Percentiles rank a stretch among this genome's conserved stretches.
Evolutionary conservation across 176 grass and related monocot genomes (phyloP).

Genomic region (Microstegium vimineum): DNA sequence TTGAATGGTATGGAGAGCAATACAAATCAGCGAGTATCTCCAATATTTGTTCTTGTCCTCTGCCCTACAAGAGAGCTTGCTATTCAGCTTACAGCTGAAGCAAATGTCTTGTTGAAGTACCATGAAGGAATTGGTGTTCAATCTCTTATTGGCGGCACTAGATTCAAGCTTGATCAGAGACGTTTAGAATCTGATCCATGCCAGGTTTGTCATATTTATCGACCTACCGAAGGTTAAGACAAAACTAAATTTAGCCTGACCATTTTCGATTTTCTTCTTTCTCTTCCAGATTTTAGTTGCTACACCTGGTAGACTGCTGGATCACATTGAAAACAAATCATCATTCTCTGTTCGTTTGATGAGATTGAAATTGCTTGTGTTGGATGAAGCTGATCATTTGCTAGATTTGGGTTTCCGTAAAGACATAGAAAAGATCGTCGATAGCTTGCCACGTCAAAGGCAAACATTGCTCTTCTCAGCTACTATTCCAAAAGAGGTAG

Average conservation of each 20-base stretch:
- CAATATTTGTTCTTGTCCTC: slow-evolving; percentile 73
- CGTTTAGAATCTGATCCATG: slow-evolving; percentile 78
- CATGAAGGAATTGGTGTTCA: slow-evolving; percentile 89
- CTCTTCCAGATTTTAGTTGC: slow-evolving; percentile 80
- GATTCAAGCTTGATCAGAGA: slow-evolving; percentile 91
- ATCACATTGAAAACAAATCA: slow-evolving; percentile 95
- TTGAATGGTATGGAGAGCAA: slow-evolving; percentile 54
- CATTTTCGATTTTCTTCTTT: slow-evolving; percentile 15
- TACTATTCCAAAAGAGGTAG: slow-evolving; percentile 94
- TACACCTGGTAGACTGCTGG: slow-evolving; percentile 83
- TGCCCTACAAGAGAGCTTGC: slow-evolving; percentile 92
- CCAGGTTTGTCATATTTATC: slow-evolving; percentile 56
- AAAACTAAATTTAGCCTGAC: slow-evolving; percentile 17
- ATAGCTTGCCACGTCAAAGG: slow-evolving; percentile 88
- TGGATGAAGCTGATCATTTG: slow-evolving; percentile 99
- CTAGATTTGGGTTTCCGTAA: slow-evolving; percentile 89
- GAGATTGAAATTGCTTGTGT: slow-evolving; percentile 91
- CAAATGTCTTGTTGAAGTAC: slow-evolving; percentile 75
- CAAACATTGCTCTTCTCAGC: slow-evolving; percentile 88
- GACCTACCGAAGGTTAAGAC: slow-evolving; percentile 7
- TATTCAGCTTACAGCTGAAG: slow-evolving; percentile 86
- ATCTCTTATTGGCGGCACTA: slow-evolving; percentile 80
- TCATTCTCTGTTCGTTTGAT: slow-evolving; percentile 91
- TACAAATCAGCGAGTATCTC: slow-evolving; percentile 67
- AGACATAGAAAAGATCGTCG: slow-evolving; percentile 95